Evolutionary conservation across 2,329 filamentous ascomycete genomes (phyloP).

Genomic region (Paradendryphiella salina): DNA sequence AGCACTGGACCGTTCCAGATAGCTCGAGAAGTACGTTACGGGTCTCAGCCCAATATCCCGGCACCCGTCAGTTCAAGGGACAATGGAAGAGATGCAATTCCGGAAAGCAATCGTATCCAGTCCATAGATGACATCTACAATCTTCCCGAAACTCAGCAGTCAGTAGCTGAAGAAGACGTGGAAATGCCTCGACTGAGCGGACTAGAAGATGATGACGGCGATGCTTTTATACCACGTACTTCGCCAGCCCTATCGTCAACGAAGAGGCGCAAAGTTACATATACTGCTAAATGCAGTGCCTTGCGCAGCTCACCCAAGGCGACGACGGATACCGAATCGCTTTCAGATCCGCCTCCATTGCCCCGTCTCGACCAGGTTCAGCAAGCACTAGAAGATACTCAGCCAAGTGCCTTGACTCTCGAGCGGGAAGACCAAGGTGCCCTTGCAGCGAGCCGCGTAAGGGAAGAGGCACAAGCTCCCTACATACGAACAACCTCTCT

Average conservation of each 20-base stretch:
- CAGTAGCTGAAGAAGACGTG: slow-evolving; percentile 37
- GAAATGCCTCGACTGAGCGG: slow-evolving; percentile 42
- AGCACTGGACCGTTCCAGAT: slow-evolving; percentile 35
- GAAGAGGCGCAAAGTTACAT: slow-evolving; percentile 41
- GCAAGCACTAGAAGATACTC: slow-evolving; percentile 25
- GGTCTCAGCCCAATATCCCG: slow-evolving; percentile 22
- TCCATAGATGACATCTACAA: slow-evolving; percentile 45
- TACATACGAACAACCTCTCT: slow-evolving; percentile 27
- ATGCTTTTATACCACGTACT: slow-evolving; percentile 29
- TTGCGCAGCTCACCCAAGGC: slow-evolving; percentile 25
- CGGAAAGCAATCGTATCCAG: slow-evolving; percentile 19
- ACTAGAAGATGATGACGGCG: slow-evolving; percentile 40
- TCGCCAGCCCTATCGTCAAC: slow-evolving; percentile 30
- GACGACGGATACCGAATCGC: slow-evolving; percentile 13
- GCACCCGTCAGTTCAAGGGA: slow-evolving; percentile 21
- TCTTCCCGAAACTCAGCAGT: slow-evolving; percentile 40
- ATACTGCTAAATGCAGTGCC: slow-evolving; percentile 25
- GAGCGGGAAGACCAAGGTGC: slow-evolving; percentile 44
- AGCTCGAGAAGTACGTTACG: slow-evolving; percentile 47
- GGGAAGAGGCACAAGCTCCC: slow-evolving; percentile 22
- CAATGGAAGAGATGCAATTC: slow-evolving; percentile 19
- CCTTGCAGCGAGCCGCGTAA: slow-evolving; percentile 31
- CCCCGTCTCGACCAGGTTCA: slow-evolving; percentile 23
- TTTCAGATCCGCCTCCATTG: slow-evolving; percentile 16
- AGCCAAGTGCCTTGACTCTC: slow-evolving; percentile 28